These are phyloP conservation scores for Pseudopediastrum boryanum DNA, from an alignment of 139 green algal genomes.

Conservation along the genomic window DNA sequence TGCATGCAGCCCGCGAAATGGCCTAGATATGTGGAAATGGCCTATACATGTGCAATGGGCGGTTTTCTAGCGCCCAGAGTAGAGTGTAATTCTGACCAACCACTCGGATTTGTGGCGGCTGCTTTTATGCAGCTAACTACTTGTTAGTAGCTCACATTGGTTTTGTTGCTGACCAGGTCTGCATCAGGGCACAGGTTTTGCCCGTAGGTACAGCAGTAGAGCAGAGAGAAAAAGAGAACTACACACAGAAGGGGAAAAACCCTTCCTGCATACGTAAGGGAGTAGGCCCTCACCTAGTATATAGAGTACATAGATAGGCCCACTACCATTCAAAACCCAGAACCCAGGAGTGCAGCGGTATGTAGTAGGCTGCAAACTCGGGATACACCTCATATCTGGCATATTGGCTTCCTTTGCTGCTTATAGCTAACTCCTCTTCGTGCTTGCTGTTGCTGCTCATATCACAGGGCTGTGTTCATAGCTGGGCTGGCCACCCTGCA, in stretches of 20 bases:
- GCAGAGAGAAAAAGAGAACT: too few relatives aligned
- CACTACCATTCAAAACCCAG: too few relatives aligned
- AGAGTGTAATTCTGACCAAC: neutral
- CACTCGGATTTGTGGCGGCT: neutral
- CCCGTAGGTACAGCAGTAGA: too few relatives aligned
- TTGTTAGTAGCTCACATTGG: neutral
- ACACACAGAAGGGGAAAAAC: too few relatives aligned
- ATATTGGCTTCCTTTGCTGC: neutral
- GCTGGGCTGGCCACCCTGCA: constrained; percentile 15
- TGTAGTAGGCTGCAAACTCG: neutral
- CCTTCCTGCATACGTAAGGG: too few relatives aligned
- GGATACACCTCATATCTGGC: neutral
- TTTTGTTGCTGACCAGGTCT: neutral
- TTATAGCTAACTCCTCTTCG: neutral
- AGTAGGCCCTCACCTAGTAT: too few relatives aligned
- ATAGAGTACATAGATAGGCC: too few relatives aligned
- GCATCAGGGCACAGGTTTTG: too few relatives aligned
- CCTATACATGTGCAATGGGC: neutral
- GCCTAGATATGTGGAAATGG: neutral
- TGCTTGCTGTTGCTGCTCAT: neutral
- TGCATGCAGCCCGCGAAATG: neutral
- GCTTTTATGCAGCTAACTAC: neutral
- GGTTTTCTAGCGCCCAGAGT: neutral
- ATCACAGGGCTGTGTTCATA: constrained; percentile 6
- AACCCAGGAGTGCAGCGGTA: too few relatives aligned